Evolutionary conservation across 768 basidiomycete genomes (phyloP), one percentile per base, ranked within the genome.

Genomic region (Boletus subparvulus): DNA sequence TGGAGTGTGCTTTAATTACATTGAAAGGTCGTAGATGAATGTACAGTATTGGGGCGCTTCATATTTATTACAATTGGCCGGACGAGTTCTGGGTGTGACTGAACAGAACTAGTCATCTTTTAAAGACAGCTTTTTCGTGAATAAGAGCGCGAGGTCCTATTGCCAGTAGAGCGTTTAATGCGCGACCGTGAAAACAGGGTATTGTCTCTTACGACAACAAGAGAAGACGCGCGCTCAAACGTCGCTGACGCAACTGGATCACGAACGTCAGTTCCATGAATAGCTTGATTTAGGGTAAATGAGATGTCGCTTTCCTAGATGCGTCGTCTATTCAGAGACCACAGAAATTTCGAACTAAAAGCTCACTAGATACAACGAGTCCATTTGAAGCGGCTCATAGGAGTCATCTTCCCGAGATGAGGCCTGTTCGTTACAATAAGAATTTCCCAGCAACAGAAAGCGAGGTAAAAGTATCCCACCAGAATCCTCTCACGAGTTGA

Each of bases 71-170:
- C 21, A 17, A 19, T 2, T 19, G 14, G 14, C 24, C 6, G 13
- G 13, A 28, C 30, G 6, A 33, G 14, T 41, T 45, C 32, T 19
- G 17, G 19, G 8, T 0, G 5, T 14, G 3, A 46, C 28, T 30
- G 30, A 35, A 1, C 13, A 36, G 36, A 13, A 42, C 47, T 57
- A 41, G 33, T 59, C 16, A 10, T 37, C 24, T 50, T 52, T 9
- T 9, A 33, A 21, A 42, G 52, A 40, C 21, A 46, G 3, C 9
- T 33, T 61, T 44, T 58, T 65, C 8, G 14, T 21, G 14, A 60
- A 35, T 8, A 61, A 28, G 37, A 62, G 39, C 4, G 68, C 70
- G 11, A 72, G 66, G 9, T 68, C 68, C 69, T 72, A 41, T 47
- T 26, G 9, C 14, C 24, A 56, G 14, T 14, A 16, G 33, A 48